phyloP scores from a whole-genome alignment of 2,329 filamentous ascomycete species.

The Ilyonectria robusta region DNA sequence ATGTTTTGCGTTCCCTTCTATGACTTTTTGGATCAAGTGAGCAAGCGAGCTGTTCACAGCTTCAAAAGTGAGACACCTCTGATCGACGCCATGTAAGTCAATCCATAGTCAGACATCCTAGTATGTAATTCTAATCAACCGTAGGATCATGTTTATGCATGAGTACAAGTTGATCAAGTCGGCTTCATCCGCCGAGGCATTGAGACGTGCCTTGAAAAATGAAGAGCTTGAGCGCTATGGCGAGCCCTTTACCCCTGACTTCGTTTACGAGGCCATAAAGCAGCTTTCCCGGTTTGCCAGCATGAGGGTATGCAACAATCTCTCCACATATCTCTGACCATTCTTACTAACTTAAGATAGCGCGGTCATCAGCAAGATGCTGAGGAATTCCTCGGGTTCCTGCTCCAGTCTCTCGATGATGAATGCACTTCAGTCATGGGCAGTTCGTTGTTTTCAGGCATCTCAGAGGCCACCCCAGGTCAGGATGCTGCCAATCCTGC shows the following conservation, averaged over 20 bases:
- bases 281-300: constrained; percentile 89
- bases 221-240: constrained; percentile 92
- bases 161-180: constrained; percentile 91
- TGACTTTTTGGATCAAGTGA: constrained; percentile 89
- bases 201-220: constrained; percentile 81
- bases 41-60: constrained; percentile 86
- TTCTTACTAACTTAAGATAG: constrained; percentile 57
- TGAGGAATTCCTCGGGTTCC: constrained; percentile 94
- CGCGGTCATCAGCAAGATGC: constrained; percentile 98
- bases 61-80: constrained; percentile 97
- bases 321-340: too few relatives aligned
- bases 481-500: constrained; percentile 51
- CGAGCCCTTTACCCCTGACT: constrained; percentile 92
- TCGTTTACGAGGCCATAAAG: constrained; percentile 94
- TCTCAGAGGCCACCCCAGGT: constrained; percentile 47
- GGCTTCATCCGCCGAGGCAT: constrained; percentile 79
- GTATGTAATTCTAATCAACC: constrained; percentile 15
- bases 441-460: constrained; percentile 49
- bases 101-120: neutral
- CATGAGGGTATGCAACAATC: constrained; percentile 80
- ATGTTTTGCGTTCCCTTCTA: constrained; percentile 96
- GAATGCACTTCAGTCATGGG: constrained; percentile 86
- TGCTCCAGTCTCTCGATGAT: constrained; percentile 93
- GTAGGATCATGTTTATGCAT: constrained; percentile 93
- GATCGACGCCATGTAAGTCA: constrained; percentile 88